These are phyloP conservation scores for Lenzites betulinus DNA, from an alignment of 768 basidiomycete genomes.

Conservation along the genomic window DNA sequence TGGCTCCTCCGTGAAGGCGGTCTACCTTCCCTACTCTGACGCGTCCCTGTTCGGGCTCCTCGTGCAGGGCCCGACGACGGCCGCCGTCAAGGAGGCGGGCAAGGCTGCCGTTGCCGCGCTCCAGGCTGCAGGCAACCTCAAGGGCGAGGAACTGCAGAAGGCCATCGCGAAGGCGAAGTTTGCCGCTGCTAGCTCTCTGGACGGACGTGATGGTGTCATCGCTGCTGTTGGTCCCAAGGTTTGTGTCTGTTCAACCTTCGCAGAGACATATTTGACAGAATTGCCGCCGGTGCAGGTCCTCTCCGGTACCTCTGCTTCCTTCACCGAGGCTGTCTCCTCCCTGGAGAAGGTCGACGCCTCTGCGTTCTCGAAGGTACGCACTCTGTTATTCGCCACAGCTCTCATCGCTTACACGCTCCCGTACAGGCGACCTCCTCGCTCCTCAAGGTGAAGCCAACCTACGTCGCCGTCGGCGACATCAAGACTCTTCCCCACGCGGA, in stretches of 20 bases:
- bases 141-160: conserved; percentile 69
- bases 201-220: conserved; percentile 69
- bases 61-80: conserved; percentile 66
- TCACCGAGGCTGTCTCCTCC: conserved; percentile 63
- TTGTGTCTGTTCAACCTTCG: conserved; percentile 24
- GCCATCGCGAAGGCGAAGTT: conserved; percentile 92
- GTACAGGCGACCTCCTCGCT: conserved; percentile 64
- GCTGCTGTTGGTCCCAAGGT: conserved; percentile 67
- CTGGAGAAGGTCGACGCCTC: conserved; percentile 70
- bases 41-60: conserved; percentile 85
- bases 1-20: conserved; percentile 65
- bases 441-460: conserved; percentile 79
- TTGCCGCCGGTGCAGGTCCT: conserved; percentile 53
- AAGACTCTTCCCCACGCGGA: conserved; percentile 78
- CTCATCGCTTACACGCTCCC: neutral
- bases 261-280: neutral
- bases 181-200: conserved; percentile 65
- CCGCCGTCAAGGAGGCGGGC: conserved; percentile 66
- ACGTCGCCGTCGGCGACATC: conserved; percentile 82
- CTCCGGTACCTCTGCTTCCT: conserved; percentile 52
- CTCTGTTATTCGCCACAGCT: neutral
- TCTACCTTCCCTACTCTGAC: conserved; percentile 90
- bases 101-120: conserved; percentile 70
- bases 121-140: conserved; percentile 46
- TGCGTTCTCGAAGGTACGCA: conserved; percentile 69